phyloP scores from a whole-genome alignment of 352 stramenopile genomes.

The Phytophthora tubulina region DNA sequence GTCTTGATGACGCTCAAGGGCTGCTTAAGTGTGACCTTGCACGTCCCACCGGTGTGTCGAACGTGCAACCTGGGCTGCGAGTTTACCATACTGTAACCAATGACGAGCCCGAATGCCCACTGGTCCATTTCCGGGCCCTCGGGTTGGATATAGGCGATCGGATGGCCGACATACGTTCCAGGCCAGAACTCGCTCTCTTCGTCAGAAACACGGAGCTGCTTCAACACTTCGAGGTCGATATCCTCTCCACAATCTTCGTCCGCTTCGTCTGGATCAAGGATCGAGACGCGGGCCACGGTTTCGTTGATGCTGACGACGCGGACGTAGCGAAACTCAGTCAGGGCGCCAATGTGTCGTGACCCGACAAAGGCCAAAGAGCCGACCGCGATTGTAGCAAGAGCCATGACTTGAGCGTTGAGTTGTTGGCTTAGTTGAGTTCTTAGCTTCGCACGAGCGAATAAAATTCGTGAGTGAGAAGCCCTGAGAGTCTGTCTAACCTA shows the following conservation, averaged over 20 bases:
- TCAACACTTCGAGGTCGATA: background rate
- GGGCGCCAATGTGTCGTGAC: no score
- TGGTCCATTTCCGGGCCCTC: slow-evolving; percentile 1
- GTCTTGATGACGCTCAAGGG: slow-evolving; percentile 4
- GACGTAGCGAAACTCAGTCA: background rate
- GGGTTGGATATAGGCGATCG: slow-evolving; percentile 9
- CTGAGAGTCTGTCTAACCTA: no score
- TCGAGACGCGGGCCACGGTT: background rate
- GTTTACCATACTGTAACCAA: slow-evolving; percentile 9
- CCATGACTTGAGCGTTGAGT: no score
- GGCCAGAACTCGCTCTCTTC: slow-evolving; percentile 12
- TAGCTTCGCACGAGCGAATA: no score
- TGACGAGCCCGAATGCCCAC: slow-evolving; percentile 21
- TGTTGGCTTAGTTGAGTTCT: no score
- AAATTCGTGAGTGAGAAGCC: no score
- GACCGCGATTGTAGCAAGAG: no score
- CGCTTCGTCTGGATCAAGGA: background rate
- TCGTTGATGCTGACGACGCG: background rate
- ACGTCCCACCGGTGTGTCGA: background rate
- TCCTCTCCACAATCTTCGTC: slow-evolving; percentile 2
- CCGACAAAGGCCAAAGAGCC: no score
- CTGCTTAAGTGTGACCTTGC: background rate
- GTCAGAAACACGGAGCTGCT: background rate
- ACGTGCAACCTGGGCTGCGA: background rate
- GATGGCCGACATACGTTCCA: slow-evolving; percentile 11